These are phyloP conservation scores for Phytophthora colocasiae DNA, from an alignment of 352 stramenopile species.

Conservation along the genomic window DNA sequence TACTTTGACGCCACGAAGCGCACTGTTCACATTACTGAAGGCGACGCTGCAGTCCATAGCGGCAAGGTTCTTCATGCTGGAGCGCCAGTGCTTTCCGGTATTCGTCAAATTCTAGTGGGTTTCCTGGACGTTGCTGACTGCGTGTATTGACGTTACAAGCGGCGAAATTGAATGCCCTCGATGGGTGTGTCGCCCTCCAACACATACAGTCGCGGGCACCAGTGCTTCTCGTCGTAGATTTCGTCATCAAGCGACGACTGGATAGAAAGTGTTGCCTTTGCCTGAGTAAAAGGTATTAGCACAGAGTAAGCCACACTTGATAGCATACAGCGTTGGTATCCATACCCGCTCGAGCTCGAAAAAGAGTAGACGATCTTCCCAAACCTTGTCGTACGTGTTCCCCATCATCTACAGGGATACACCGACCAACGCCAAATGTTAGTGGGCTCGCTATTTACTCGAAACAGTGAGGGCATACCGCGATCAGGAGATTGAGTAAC, in stretches of 20 bases:
- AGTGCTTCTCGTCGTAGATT: constrained; percentile 76
- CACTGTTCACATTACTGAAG: constrained; percentile 80
- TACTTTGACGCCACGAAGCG: constrained; percentile 87
- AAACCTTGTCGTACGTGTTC: constrained; percentile 89
- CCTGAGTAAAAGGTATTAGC: constrained; percentile 30
- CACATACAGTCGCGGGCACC: constrained; percentile 77
- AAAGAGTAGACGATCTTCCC: constrained; percentile 82
- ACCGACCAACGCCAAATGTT: neutral
- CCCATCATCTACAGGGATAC: constrained; percentile 68
- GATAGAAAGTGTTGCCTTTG: constrained; percentile 80
- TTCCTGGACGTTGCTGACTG: constrained; percentile 91
- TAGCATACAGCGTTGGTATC: neutral
- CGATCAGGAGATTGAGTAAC: constrained; percentile 81
- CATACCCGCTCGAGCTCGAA: constrained; percentile 81
- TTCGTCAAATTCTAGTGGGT: constrained; percentile 91
- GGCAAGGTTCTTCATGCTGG: constrained; percentile 94
- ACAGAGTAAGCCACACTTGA: too few species aligned
- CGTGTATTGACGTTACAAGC: constrained; percentile 57
- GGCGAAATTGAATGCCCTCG: constrained; percentile 80
- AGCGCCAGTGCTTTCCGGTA: constrained; percentile 81
- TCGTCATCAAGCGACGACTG: constrained; percentile 72
- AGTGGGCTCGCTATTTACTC: neutral
- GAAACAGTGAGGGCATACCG: constrained; percentile 39
- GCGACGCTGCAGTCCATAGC: constrained; percentile 91
- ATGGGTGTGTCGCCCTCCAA: constrained; percentile 80